These are phyloP conservation scores for Microthlaspi erraticum DNA, from an alignment of 345 rosid genomes.

Conservation along the genomic window DNA sequence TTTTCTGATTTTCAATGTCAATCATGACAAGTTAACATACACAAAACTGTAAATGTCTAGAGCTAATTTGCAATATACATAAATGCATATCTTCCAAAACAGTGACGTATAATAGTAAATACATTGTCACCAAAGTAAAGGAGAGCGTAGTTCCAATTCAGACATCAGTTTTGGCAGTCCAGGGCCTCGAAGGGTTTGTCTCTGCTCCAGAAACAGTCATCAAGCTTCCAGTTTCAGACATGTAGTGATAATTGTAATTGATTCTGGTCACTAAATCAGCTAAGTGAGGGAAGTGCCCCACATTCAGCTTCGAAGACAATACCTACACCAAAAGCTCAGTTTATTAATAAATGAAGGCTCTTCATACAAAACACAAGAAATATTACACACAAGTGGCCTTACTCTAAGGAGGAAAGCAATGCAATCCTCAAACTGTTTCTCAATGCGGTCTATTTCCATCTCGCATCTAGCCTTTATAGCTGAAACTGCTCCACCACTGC, in stretches of 20 bases:
- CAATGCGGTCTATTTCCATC: slow-evolving; percentile 78
- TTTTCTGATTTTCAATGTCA: too few species aligned
- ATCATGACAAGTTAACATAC: too few species aligned
- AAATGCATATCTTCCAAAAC: too few species aligned
- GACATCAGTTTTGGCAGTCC: slow-evolving; percentile 27
- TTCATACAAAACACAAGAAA: not conserved
- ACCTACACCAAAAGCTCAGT: slow-evolving; percentile 56
- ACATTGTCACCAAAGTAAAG: too few species aligned
- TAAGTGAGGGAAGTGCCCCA: slow-evolving; percentile 94
- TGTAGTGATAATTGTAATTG: slow-evolving; percentile 91
- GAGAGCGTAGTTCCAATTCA: slow-evolving; percentile 1
- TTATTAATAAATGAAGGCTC: too few species aligned
- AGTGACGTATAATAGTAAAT: too few species aligned
- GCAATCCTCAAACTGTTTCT: slow-evolving; percentile 91
- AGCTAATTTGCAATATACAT: too few species aligned
- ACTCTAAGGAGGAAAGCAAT: slow-evolving; percentile 95
- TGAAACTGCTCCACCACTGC: slow-evolving; percentile 76
- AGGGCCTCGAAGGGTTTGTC: slow-evolving; percentile 44
- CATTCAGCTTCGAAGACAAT: slow-evolving; percentile 83
- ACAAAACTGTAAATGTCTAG: too few species aligned
- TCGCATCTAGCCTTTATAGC: slow-evolving; percentile 85
- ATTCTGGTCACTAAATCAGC: slow-evolving; percentile 93
- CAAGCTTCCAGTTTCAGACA: slow-evolving; percentile 84
- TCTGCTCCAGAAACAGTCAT: slow-evolving; percentile 63
- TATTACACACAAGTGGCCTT: slow-evolving; percentile 18